phyloP scores from a whole-genome alignment of 768 basidiomycete species.

The Leucosporidium creatinivorum region DNA sequence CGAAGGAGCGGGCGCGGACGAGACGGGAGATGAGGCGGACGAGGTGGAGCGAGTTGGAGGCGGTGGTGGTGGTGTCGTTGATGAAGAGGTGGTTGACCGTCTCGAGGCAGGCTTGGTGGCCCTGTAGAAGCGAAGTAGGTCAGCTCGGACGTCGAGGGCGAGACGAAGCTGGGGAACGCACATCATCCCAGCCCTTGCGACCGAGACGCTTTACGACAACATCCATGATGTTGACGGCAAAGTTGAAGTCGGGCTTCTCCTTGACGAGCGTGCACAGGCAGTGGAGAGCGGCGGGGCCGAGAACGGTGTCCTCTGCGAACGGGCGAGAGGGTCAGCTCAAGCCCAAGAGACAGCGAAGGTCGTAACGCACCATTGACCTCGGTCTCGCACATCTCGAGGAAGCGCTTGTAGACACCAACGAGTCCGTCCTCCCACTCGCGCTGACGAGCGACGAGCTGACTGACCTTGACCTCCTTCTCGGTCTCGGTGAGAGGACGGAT shows the following conservation, averaged over 20 bases:
- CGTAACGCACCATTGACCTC: constrained; percentile 69
- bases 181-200: constrained; percentile 80
- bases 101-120: constrained; percentile 74
- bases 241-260: constrained; percentile 92
- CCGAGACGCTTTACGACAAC: constrained; percentile 75
- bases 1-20: constrained; percentile 87
- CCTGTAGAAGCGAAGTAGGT: constrained; percentile 46
- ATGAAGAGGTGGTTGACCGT: constrained; percentile 75
- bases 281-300: constrained; percentile 59
- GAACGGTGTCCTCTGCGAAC: constrained; percentile 37
- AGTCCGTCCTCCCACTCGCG: constrained; percentile 96
- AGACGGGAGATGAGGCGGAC: constrained; percentile 89
- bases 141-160: constrained; percentile 1
- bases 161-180: constrained; percentile 43
- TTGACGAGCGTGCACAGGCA: constrained; percentile 80
- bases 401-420: constrained; percentile 76
- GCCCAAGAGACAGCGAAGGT: not conserved
- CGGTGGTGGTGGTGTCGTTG: constrained; percentile 68
- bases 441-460: constrained; percentile 79
- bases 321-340: not conserved
- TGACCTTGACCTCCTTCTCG: constrained; percentile 86
- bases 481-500: constrained; percentile 83
- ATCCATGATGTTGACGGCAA: constrained; percentile 82
- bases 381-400: constrained; percentile 71
- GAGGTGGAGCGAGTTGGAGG: constrained; percentile 71